Base-by-base conservation (phyloP, 2,329 filamentous ascomycete genomes). In the Lasiodiplodia theobromae region DNA sequence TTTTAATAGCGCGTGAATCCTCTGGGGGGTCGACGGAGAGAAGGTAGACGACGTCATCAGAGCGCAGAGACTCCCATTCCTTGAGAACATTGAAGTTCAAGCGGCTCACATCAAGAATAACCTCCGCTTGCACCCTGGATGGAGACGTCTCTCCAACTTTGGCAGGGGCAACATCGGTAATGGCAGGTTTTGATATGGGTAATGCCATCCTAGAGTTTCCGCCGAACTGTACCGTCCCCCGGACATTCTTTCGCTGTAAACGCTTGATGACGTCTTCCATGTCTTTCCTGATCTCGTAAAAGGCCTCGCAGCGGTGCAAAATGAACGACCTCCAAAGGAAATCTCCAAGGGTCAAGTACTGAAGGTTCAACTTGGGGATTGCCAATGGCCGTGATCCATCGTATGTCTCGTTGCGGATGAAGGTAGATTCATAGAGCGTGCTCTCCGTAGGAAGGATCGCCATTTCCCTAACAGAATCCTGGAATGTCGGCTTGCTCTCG, bases 241-340 rank as follows among this genome's bases (percentile, higher is more conserved):
- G 47, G 16, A 49, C 58, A 49, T 68, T 68, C 69, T 85, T 86
- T 25, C 95, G 94, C 72, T 91, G 89, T 69, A 99, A 82, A 56
- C 93, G 89, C 75, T 92, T 92, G 63, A 98, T 77, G 7, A 91
- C 89, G 58, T 92, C 88, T 77, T 97, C 93, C 68, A 99, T 89
- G 77, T 99, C 93, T 75, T 94, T 95, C 56, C 94, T 89, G 69
- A 99, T 95, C 70, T 93, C 92, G 78, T 96, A 98, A 77, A 98
- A 97, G 0, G 95, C 88, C 79, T 99, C 96, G 69, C 91, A 92
- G 51, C 95, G 89, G 77, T 97, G 96, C 10, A 99, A 84, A 16
- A 96, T 86, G 74, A 98, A 91, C 0, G 95, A 94, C 71, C 96
- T 88, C 94, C 94, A 99, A n/a, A 99, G 82, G 74, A 99, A 99